A percentile compares a stretch with the other conserved stretches of the same genome.
phyloP scores from a whole-genome alignment of 2,329 filamentous ascomycete species.

The Lasiodiplodia citricola region DNA sequence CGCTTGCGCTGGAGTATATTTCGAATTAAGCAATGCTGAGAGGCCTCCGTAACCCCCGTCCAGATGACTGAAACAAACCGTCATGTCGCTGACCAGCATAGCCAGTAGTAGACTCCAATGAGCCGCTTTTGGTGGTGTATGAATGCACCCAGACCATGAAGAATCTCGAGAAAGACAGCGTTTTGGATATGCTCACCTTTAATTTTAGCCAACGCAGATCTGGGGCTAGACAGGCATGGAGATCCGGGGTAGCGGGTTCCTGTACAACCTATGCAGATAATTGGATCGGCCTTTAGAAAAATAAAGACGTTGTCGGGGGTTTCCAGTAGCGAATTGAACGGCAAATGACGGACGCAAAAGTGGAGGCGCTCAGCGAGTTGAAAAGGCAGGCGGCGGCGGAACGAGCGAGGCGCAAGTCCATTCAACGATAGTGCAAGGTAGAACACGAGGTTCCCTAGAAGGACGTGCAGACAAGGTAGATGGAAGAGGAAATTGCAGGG shows the following conservation, averaged over 20 bases:
- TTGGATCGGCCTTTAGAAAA: not conserved
- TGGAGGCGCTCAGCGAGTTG: not conserved
- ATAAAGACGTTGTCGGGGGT: not conserved
- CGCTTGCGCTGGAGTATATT: not conserved
- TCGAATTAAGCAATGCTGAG: not conserved
- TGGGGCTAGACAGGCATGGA: not conserved
- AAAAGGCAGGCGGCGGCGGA: not conserved
- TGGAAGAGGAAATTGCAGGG: conserved; percentile 22
- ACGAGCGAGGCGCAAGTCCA: not conserved
- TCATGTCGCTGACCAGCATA: not conserved
- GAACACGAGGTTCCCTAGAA: not conserved
- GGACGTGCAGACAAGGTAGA: not conserved
- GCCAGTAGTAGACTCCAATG: too few relatives aligned
- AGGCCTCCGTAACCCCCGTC: not conserved
- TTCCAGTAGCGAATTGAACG: not conserved
- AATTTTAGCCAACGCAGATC: not conserved
- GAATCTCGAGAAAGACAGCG: not conserved
- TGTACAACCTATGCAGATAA: not conserved
- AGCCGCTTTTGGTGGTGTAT: not conserved
- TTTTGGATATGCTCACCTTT: conserved; percentile 6
- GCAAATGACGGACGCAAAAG: not conserved
- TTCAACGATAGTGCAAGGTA: not conserved
- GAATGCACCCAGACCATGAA: too few relatives aligned
- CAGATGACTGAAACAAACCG: too few relatives aligned
- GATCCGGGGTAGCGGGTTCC: not conserved